Percentiles rank a stretch among this genome's conserved stretches.
Evolutionary conservation across 805 yeast genomes (phyloP).

Genomic region (Cyberlindnera xishuangbannaensis): DNA sequence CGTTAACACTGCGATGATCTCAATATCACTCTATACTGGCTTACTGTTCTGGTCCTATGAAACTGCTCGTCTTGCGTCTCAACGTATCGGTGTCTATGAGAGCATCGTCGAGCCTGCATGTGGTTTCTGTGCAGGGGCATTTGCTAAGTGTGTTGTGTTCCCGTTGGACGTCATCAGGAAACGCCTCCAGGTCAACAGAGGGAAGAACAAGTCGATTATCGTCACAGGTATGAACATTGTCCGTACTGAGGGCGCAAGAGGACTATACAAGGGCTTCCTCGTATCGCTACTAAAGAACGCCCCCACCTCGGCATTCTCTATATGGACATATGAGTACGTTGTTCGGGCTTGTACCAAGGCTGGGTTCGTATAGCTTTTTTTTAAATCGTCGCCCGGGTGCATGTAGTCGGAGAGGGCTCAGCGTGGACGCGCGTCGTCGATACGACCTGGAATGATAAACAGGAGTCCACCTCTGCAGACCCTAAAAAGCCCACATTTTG

Average conservation of each 20-base stretch:
- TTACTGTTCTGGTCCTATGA: conserved; percentile 70
- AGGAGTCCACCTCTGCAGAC: no score
- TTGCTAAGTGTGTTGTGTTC: conserved; percentile 68
- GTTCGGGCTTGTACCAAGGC: conserved; percentile 2
- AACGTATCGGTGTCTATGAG: conserved; percentile 9
- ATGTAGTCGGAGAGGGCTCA: not conserved
- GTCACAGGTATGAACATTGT: conserved; percentile 33
- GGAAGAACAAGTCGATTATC: conserved; percentile 26
- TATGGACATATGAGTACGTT: conserved; percentile 44
- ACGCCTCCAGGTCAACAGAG: conserved; percentile 60
- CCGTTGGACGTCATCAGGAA: conserved; percentile 84
- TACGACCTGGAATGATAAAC: no score
- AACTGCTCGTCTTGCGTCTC: conserved; percentile 18
- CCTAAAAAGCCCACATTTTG: no score
- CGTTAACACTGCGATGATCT: conserved; percentile 42
- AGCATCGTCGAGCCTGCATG: conserved; percentile 44
- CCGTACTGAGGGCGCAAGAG: conserved; percentile 52
- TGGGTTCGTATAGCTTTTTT: not conserved
- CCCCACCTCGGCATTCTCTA: conserved; percentile 65
- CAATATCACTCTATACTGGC: conserved; percentile 69
- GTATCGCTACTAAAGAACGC: conserved; percentile 73
- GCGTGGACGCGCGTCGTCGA: no score
- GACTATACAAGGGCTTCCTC: conserved; percentile 69
- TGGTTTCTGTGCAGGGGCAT: conserved; percentile 70
- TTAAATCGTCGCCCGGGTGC: not conserved